Evolutionary conservation across 192 early-diverging fungal species (phyloP).

Genomic region (Coemansia sp.): DNA sequence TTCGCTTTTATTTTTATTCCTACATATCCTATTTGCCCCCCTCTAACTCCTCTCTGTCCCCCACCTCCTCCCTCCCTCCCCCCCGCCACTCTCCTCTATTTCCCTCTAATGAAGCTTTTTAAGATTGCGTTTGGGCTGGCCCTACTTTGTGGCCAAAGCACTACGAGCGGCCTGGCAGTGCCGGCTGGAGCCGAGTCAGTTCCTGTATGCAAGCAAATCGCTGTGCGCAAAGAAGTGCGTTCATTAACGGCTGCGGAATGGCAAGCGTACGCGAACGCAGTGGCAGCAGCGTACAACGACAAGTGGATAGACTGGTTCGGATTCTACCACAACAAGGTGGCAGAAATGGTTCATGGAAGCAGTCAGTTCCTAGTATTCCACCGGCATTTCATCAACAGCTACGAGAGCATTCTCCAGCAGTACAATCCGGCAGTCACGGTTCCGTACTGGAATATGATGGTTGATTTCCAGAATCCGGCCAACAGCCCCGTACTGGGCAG

Average conservation of each 20-base stretch:
- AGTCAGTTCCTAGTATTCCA: constrained; percentile 57
- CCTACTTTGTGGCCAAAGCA: constrained; percentile 8
- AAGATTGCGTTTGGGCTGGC: constrained; percentile 32
- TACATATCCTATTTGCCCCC: not conserved
- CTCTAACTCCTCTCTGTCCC: not conserved
- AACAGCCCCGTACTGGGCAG: constrained; percentile 23
- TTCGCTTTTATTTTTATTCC: not conserved
- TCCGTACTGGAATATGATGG: constrained; percentile 54
- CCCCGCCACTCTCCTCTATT: not conserved
- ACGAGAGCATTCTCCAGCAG: constrained; percentile 54
- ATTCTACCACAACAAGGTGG: constrained; percentile 38
- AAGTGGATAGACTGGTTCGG: constrained; percentile 56
- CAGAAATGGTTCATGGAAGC: constrained; percentile 35
- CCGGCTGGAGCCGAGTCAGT: constrained; percentile 36
- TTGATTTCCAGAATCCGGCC: constrained; percentile 52
- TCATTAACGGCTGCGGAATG: constrained; percentile 40
- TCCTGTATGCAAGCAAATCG: constrained; percentile 16
- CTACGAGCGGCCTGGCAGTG: constrained; percentile 10
- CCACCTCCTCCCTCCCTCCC: not conserved
- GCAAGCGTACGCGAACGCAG: constrained; percentile 37
- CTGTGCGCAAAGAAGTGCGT: constrained; percentile 55
- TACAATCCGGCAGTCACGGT: constrained; percentile 46
- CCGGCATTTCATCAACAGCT: constrained; percentile 56
- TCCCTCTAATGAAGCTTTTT: constrained; percentile 36
- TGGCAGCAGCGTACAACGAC: constrained; percentile 24